phyloP scores from a whole-genome alignment of 2,329 filamentous ascomycete genomes.

The Aspergillus brasiliensis region DNA sequence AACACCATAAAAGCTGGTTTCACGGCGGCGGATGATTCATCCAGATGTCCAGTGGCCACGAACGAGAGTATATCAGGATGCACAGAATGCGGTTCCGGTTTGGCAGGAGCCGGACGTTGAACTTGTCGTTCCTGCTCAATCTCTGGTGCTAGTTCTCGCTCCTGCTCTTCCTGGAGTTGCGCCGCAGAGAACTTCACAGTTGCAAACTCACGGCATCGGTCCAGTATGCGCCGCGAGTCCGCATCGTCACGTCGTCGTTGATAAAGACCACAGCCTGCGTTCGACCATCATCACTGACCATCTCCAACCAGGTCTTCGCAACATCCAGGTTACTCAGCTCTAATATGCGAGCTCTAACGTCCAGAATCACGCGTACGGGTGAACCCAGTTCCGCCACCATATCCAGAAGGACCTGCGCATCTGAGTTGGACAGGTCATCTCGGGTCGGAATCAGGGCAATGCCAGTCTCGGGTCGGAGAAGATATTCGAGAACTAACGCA shows the following conservation, averaged over 20 bases:
- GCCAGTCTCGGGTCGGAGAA: conserved; percentile 58
- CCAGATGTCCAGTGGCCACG: conserved; percentile 39
- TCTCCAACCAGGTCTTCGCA: conserved; percentile 56
- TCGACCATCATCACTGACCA: conserved; percentile 13
- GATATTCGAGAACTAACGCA: conserved; percentile 62
- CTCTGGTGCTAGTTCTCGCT: conserved; percentile 67
- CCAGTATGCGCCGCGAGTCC: neutral
- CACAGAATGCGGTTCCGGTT: conserved; percentile 46
- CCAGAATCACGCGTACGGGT: conserved; percentile 62
- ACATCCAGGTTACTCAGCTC: conserved; percentile 62
- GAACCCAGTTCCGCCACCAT: conserved; percentile 45
- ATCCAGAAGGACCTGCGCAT: conserved; percentile 48
- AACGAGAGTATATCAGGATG: conserved; percentile 50
- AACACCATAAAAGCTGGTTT: conserved; percentile 52
- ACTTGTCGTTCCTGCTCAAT: conserved; percentile 62
- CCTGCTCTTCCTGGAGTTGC: conserved; percentile 64
- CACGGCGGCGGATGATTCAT: conserved; percentile 36
- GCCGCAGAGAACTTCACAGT: conserved; percentile 35
- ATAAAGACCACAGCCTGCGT: conserved; percentile 61
- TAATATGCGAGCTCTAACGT: conserved; percentile 71
- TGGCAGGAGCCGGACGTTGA: conserved; percentile 49
- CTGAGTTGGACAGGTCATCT: conserved; percentile 9
- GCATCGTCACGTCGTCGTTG: conserved; percentile 24
- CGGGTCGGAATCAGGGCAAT: conserved; percentile 18
- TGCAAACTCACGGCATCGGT: conserved; percentile 41